Evolutionary conservation across 352 stramenopile genomes (phyloP).

Genomic region (Phytopythium kandeliae): DNA sequence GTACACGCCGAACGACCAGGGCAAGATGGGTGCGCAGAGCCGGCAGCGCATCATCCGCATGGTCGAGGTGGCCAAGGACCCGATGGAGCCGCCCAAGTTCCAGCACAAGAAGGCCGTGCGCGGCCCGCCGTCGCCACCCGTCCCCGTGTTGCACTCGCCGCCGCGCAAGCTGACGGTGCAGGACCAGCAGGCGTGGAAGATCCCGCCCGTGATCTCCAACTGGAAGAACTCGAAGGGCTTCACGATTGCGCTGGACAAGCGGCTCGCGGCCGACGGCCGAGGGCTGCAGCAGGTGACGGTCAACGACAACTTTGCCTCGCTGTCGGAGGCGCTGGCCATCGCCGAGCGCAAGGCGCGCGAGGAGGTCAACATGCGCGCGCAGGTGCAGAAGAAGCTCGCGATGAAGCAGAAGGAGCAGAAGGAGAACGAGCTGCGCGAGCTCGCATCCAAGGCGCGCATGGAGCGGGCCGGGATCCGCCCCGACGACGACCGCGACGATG

Average conservation of each 20-base stretch:
- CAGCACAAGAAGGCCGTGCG: slow-evolving; percentile 97
- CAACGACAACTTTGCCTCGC: slow-evolving; percentile 98
- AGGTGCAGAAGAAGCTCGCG: slow-evolving; percentile 83
- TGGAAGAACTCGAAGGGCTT: slow-evolving; percentile 99
- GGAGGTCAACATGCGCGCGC: slow-evolving; percentile 94
- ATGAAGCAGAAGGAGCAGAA: slow-evolving; percentile 95
- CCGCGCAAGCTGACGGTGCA: slow-evolving; percentile 89
- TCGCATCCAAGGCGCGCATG: slow-evolving; percentile 91
- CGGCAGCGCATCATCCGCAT: slow-evolving; percentile 98
- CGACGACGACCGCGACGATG: slow-evolving; percentile 24
- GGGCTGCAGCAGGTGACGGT: slow-evolving; percentile 94
- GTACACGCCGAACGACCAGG: slow-evolving; percentile 82
- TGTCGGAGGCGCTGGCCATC: slow-evolving; percentile 97
- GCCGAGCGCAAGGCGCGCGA: slow-evolving; percentile 96
- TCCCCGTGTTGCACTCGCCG: slow-evolving; percentile 91
- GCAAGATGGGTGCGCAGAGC: slow-evolving; percentile 39
- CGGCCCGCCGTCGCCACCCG: slow-evolving; percentile 85
- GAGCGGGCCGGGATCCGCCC: slow-evolving; percentile 80
- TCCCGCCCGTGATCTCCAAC: slow-evolving; percentile 98
- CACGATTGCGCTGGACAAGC: slow-evolving; percentile 99
- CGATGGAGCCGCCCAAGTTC: slow-evolving; percentile 99
- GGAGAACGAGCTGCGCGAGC: slow-evolving; percentile 93
- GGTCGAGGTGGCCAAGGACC: slow-evolving; percentile 97
- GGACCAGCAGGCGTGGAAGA: slow-evolving; percentile 98
- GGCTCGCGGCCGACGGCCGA: slow-evolving; percentile 96